phyloP scores from a whole-genome alignment of 768 basidiomycete genomes.

The Tricholoma sp. region DNA sequence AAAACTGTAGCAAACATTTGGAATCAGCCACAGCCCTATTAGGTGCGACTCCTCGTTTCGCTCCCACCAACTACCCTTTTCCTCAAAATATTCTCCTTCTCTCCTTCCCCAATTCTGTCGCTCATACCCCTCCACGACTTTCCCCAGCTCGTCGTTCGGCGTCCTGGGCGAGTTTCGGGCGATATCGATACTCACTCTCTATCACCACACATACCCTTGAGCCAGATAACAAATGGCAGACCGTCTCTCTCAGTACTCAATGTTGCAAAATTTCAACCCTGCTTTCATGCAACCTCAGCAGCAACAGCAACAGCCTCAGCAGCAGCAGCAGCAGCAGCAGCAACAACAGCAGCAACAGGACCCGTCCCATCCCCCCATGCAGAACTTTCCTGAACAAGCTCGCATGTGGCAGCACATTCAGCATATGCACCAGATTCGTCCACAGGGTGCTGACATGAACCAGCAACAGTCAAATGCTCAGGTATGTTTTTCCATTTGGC shows the following conservation, averaged over 20 bases:
- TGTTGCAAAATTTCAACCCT: slow-evolving; percentile 47
- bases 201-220: slow-evolving; percentile 15
- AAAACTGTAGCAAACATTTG: slow-evolving; percentile 39
- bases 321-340: slow-evolving; percentile 41
- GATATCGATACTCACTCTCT: slow-evolving; percentile 11
- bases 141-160: slow-evolving; percentile 14
- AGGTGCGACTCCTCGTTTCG: slow-evolving; percentile 46
- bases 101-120: slow-evolving; percentile 21
- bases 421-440: slow-evolving; percentile 39
- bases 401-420: slow-evolving; percentile 59
- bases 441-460: slow-evolving; percentile 37
- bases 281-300: slow-evolving; percentile 41
- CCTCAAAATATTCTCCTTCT: slow-evolving; percentile 24
- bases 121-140: slow-evolving; percentile 13
- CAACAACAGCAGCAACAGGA: slow-evolving; percentile 35
- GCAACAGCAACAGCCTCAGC: slow-evolving; percentile 36
- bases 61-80: slow-evolving; percentile 55
- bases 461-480: slow-evolving; percentile 37
- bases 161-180: slow-evolving; percentile 19
- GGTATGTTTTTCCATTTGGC: slow-evolving; percentile 31
- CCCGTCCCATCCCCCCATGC: slow-evolving; percentile 33
- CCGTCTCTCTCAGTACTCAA: slow-evolving; percentile 49
- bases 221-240: slow-evolving; percentile 50
- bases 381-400: slow-evolving; percentile 41
- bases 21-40: slow-evolving; percentile 35